A percentile compares a stretch with the other conserved stretches of the same genome.
Conservation (phyloP, 768 basidiomycete genomes). For the Mycena metata region DNA sequence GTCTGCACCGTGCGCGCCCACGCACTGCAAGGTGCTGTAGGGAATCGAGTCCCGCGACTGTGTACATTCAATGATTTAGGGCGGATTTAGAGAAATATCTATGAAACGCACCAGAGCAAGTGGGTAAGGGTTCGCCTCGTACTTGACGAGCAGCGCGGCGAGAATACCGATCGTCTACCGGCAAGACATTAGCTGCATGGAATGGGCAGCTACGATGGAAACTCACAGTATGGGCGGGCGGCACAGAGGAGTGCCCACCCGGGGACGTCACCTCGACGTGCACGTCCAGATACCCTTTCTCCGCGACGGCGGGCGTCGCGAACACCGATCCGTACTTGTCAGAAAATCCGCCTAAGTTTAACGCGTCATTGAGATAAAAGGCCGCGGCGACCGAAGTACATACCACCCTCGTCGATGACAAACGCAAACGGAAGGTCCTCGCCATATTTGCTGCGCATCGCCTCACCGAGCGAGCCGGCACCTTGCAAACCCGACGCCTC, state of each 20-base stretch:
- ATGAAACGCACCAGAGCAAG: constrained; percentile 57
- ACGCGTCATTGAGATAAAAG: neutral
- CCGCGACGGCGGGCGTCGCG: constrained; percentile 74
- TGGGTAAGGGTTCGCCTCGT: constrained; percentile 75
- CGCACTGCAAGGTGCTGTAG: constrained; percentile 74
- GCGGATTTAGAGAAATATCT: neutral
- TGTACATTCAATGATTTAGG: neutral
- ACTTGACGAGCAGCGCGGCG: constrained; percentile 73
- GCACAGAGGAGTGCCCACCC: constrained; percentile 91
- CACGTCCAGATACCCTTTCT: constrained; percentile 80
- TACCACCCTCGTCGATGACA: constrained; percentile 91
- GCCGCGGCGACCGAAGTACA: constrained; percentile 28
- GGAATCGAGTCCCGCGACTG: constrained; percentile 70
- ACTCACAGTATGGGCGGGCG: constrained; percentile 82
- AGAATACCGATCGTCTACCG: constrained; percentile 85
- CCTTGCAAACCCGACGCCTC: constrained; percentile 75
- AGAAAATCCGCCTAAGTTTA: constrained; percentile 59
- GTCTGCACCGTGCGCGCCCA: constrained; percentile 70
- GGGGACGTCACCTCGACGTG: constrained; percentile 73
- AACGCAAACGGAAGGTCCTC: constrained; percentile 75
- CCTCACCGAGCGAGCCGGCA: constrained; percentile 60
- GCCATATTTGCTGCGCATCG: constrained; percentile 75
- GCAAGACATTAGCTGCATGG: neutral
- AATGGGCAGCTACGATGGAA: neutral
- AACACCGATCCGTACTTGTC: constrained; percentile 67